Base-by-base conservation (phyloP, 495 filamentous ascomycete species). In the Penicillium nucicola region DNA sequence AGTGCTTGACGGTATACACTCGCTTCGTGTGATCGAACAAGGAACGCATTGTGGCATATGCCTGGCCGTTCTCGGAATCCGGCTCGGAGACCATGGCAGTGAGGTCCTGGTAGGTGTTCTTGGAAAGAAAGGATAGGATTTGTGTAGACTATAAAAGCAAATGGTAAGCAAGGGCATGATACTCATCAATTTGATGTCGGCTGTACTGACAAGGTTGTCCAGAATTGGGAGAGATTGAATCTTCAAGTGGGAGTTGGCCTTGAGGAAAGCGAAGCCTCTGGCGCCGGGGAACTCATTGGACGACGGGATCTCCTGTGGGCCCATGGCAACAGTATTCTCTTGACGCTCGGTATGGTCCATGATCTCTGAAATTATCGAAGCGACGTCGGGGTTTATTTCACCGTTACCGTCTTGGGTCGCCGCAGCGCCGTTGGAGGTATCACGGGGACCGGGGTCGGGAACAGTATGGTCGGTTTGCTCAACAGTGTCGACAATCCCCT, bases 11-110 rank as follows among this genome's bases (percentile, higher is more conserved):
- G 3, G 84, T 89, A 61, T 95, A 95, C 3, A 89, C 77, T 49
- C 83, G 82, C 58, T 92, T 90, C 4, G 89, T 88, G 41, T 88
- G 79, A 48, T 91, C 84, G 55, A 96, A 95, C 1, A 92, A 78
- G 2, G 82, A 81, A 61, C 88, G 87, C 59, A 96, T 80, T 6
- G 85, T 84, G 5, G 78, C 76, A 67, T 95, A 97, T n/a, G 88
- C 84, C 61, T 87, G 87, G 7, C 86, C 81, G 48, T 88, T 82
- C 40, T 90, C 88, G 10, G 87, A 89, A 3, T 89, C 83, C 8
- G 79, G 74, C 28, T 88, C 78, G 1, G 84, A 83, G n/a, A 90
- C 78, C 42, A 90, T 84, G 14, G 78, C 80, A 13, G 89, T 79
- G 22, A 90, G 88, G 49, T 95, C 88, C 47, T 78, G 71, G 44